phyloP scores from a whole-genome alignment of 495 filamentous ascomycete genomes.

The Apiosordaria backusii region DNA sequence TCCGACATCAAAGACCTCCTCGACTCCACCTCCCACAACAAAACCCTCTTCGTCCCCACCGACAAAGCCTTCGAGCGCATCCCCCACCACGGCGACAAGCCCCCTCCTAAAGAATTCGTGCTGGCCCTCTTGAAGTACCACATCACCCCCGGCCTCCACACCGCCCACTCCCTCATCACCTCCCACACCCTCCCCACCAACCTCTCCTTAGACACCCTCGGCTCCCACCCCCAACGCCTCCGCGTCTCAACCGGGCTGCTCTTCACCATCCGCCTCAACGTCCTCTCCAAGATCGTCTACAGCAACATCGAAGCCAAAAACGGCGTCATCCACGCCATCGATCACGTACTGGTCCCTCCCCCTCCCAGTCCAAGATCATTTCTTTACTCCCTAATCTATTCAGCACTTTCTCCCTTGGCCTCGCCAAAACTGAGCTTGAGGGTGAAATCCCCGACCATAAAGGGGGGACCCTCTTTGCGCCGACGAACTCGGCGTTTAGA shows the following conservation, averaged over 20 bases:
- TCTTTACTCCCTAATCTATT: conserved; percentile 67
- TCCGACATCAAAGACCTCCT: conserved; percentile 63
- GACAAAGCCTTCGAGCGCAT: conserved; percentile 71
- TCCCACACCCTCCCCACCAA: conserved; percentile 70
- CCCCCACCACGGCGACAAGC: conserved; percentile 49
- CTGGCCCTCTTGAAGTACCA: conserved; percentile 69
- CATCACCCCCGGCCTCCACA: conserved; percentile 59
- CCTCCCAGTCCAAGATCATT: conserved; percentile 57
- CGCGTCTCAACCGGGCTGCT: conserved; percentile 45
- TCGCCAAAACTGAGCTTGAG: conserved; percentile 65
- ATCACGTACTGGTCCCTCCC: conserved; percentile 70
- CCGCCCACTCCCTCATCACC: conserved; percentile 52
- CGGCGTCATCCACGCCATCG: conserved; percentile 75
- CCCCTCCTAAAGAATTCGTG: conserved; percentile 58
- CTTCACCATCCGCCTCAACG: conserved; percentile 66
- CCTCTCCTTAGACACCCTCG: conserved; percentile 53
- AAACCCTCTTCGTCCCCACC: conserved; percentile 77
- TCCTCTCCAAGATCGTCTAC: conserved; percentile 61
- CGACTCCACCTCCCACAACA: conserved; percentile 64
- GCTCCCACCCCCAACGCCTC: conserved; percentile 61
- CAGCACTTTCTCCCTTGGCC: conserved; percentile 69
- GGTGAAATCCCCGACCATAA: conserved; percentile 22
- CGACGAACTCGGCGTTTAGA: conserved; percentile 70
- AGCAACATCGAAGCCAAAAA: conserved; percentile 64
- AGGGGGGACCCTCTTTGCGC: conserved; percentile 67